These are phyloP conservation scores for Starmerella floricola DNA, from an alignment of 805 yeast genomes.

Conservation along the genomic window DNA sequence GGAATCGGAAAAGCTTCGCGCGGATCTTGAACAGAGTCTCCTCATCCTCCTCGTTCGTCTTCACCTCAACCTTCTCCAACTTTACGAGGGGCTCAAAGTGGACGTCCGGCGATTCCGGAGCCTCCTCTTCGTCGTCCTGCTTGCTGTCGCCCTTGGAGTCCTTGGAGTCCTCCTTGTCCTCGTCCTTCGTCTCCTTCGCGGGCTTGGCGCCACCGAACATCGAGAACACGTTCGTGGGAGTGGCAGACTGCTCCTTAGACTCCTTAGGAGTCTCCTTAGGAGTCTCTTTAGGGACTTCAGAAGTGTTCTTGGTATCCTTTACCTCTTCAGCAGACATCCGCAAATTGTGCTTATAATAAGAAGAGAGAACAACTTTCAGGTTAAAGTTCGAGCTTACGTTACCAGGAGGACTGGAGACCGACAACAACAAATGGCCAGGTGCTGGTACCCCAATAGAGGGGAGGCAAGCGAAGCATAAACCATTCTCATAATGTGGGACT, in stretches of 20 bases:
- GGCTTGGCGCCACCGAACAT: constrained; percentile 90
- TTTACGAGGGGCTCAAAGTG: constrained; percentile 95
- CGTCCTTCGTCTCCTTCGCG: constrained; percentile 41
- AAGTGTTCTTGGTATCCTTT: constrained; percentile 5
- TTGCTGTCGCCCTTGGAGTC: constrained; percentile 29
- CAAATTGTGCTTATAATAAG: not conserved
- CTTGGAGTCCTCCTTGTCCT: constrained; percentile 29
- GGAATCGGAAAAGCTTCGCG: constrained; percentile 87
- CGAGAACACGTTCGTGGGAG: constrained; percentile 71
- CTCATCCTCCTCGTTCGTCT: constrained; percentile 88
- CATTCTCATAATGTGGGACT: too few species aligned
- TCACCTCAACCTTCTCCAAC: constrained; percentile 90
- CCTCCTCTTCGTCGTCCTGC: constrained; percentile 41
- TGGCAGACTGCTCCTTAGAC: constrained; percentile 8
- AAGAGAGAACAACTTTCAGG: not conserved
- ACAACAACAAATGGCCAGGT: too few species aligned
- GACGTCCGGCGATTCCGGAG: constrained; percentile 64
- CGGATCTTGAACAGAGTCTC: constrained; percentile 72
- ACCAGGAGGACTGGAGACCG: too few species aligned
- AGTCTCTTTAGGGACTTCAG: constrained; percentile 4
- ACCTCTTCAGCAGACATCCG: constrained; percentile 16
- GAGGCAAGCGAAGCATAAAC: too few species aligned
- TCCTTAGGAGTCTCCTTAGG: constrained; percentile 5
- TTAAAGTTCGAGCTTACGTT: too few species aligned
- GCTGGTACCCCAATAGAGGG: too few species aligned